phyloP scores from a whole-genome alignment of 2,329 filamentous ascomycete species.

The Penicillium sp. region DNA sequence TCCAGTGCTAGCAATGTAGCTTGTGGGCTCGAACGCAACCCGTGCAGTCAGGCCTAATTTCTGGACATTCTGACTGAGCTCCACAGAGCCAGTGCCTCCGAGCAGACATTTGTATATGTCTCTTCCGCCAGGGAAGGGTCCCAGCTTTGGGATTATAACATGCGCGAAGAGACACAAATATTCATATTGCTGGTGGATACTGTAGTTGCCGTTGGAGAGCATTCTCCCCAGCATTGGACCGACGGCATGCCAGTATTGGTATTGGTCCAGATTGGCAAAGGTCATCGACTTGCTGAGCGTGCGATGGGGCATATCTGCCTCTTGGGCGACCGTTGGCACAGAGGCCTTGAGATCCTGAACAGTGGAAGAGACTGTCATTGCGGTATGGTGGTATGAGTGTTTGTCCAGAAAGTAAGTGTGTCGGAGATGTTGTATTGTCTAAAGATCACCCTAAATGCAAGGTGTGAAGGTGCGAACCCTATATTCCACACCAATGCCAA shows the following conservation, averaged over 20 bases:
- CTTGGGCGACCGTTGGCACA: not conserved
- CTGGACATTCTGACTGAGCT: constrained; percentile 18
- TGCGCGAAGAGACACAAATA: constrained; percentile 11
- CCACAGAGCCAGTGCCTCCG: constrained; percentile 9
- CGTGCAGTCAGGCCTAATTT: not conserved
- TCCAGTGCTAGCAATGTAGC: constrained; percentile 1
- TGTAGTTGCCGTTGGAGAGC: constrained; percentile 9
- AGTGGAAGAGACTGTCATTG: not conserved
- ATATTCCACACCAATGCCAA: not conserved
- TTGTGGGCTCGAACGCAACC: constrained; percentile 9
- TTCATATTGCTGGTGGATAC: constrained; percentile 13
- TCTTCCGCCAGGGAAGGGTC: constrained; percentile 4
- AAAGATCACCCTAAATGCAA: not conserved
- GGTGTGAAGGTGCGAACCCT: not conserved
- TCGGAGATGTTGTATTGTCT: not conserved
- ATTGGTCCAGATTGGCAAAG: constrained; percentile 12
- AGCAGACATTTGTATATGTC: constrained; percentile 9
- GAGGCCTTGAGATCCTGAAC: not conserved
- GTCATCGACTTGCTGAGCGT: constrained; percentile 7
- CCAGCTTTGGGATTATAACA: constrained; percentile 10
- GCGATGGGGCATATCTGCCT: not conserved
- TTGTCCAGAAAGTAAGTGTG: not conserved
- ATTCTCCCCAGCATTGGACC: constrained; percentile 12
- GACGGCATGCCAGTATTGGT: constrained; percentile 10
- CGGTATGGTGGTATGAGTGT: not conserved